A percentile compares a stretch with the other conserved stretches of the same genome.
Evolutionary conservation across 2,329 filamentous ascomycete genomes (phyloP).

Genomic region (Colletotrichum aenigma): DNA sequence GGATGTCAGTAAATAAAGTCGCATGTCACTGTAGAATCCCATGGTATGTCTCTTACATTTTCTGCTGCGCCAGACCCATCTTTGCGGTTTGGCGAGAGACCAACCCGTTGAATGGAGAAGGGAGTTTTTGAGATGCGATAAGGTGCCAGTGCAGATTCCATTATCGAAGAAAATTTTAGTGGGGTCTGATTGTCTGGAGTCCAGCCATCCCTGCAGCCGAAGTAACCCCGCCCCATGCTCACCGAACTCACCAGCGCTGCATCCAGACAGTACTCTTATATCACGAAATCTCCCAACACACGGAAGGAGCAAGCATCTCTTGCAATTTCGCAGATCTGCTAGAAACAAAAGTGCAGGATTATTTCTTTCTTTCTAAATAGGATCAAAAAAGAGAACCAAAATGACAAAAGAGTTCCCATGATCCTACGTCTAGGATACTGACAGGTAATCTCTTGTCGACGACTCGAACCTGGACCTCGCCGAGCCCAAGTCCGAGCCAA

Average conservation of each 20-base stretch:
- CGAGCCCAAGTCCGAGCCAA: background rate
- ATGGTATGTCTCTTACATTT: background rate
- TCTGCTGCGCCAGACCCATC: conserved; percentile 21
- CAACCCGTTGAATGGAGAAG: background rate
- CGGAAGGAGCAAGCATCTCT: background rate
- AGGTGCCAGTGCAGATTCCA: background rate
- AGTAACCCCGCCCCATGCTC: background rate
- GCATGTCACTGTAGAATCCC: background rate
- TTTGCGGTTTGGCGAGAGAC: conserved; percentile 11
- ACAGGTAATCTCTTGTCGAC: background rate
- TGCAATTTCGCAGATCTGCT: background rate
- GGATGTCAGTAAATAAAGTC: background rate
- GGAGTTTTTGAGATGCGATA: conserved; percentile 15
- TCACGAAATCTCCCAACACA: background rate
- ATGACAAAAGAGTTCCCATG: background rate
- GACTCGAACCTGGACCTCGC: background rate
- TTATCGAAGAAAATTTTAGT: conserved; percentile 21
- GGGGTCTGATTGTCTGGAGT: conserved; percentile 1
- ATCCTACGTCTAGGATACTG: background rate
- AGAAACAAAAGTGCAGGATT: background rate
- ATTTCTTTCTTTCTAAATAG: background rate
- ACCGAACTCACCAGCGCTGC: background rate
- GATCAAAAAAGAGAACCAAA: background rate
- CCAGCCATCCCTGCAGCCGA: conserved; percentile 10
- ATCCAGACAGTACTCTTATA: background rate